A percentile compares a stretch with the other conserved stretches of the same genome.
These are phyloP conservation scores for Trichophyton benhamiae DNA, from an alignment of 2,329 filamentous ascomycete genomes.

Conservation along the genomic window DNA sequence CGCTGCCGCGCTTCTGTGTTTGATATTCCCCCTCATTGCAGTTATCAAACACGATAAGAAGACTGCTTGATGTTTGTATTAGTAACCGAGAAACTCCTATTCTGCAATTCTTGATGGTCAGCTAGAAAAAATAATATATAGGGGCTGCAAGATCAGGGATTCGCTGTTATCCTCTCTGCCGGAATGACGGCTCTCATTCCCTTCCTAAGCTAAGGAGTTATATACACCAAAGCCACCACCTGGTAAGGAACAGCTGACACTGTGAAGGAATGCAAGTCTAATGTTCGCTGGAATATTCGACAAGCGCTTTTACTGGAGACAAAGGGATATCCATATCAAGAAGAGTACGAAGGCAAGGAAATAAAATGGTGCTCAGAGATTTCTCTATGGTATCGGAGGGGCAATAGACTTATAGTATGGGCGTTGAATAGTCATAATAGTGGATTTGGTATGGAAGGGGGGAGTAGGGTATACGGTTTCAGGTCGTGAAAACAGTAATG, in stretches of 20 bases:
- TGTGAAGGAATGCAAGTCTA: not conserved
- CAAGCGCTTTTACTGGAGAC: not conserved
- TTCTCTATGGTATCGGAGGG: not conserved
- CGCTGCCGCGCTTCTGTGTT: no score
- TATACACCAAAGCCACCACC: not conserved
- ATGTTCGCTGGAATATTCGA: not conserved
- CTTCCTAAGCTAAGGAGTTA: not conserved
- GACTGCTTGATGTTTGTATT: no score
- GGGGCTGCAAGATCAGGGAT: no score
- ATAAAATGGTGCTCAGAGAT: not conserved
- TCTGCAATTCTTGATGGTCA: no score
- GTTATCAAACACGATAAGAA: no score
- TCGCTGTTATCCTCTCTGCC: not conserved
- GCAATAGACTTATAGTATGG: not conserved
- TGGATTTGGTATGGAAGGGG: not conserved
- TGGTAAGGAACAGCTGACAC: not conserved
- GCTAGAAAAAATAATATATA: no score
- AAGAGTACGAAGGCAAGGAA: not conserved
- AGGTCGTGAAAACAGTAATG: not conserved
- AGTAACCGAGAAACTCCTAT: no score
- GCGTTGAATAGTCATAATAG: not conserved
- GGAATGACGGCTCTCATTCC: not conserved
- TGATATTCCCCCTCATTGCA: no score
- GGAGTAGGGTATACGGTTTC: not conserved
- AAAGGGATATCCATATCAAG: not conserved